These are phyloP conservation scores for Tripterygium wilfordii DNA, from an alignment of 177 flowering plant genomes.

Conservation along the genomic window DNA sequence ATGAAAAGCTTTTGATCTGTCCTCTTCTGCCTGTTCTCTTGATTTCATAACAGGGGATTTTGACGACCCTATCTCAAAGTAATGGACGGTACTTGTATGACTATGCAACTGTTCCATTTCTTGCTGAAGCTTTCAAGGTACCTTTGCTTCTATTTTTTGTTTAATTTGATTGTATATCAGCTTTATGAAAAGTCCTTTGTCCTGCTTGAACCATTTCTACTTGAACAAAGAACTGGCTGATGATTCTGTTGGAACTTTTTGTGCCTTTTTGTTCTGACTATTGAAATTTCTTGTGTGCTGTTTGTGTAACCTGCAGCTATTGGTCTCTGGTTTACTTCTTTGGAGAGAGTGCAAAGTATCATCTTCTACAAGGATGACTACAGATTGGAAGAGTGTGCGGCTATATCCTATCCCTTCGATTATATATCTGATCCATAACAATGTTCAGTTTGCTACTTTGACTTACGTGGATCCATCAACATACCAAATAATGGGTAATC, in stretches of 20 bases:
- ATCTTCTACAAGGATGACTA: conserved; percentile 63
- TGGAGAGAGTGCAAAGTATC: conserved; percentile 56
- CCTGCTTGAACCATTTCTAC: too few species aligned
- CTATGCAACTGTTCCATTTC: conserved; percentile 96
- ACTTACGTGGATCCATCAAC: conserved; percentile 90
- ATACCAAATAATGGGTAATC: conserved; percentile 96
- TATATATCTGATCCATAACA: conserved; percentile 79
- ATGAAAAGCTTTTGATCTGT: not conserved
- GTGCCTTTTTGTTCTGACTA: too few species aligned
- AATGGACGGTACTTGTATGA: conserved; percentile 83
- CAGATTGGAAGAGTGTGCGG: conserved; percentile 72
- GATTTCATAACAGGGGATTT: conserved; percentile 55
- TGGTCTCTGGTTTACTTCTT: conserved; percentile 66
- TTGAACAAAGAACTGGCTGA: too few species aligned
- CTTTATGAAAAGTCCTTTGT: not conserved
- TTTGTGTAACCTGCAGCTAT: conserved; percentile 37
- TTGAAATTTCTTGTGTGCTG: not conserved
- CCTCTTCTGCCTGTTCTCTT: not conserved
- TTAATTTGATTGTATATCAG: not conserved
- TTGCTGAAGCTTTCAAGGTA: conserved; percentile 96
- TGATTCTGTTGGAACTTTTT: not conserved
- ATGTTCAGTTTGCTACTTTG: conserved; percentile 85
- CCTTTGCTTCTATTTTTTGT: not conserved
- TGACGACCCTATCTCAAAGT: conserved; percentile 90
- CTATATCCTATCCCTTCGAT: conserved; percentile 76